Conservation (phyloP, 257 asterid genomes). For the Solanum clarkiae region DNA sequence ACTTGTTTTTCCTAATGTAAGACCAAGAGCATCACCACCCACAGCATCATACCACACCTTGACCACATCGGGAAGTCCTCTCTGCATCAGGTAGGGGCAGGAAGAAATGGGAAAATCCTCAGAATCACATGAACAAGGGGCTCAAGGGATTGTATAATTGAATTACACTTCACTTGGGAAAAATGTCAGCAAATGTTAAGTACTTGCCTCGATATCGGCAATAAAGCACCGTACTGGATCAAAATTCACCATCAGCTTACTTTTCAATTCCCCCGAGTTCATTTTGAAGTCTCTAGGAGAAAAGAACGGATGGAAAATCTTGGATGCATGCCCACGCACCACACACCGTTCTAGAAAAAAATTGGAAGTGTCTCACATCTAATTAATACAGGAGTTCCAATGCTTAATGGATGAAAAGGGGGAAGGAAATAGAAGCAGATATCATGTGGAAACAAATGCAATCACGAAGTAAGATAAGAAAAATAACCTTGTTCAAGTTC, state of each 20-base stretch:
- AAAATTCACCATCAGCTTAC: conserved; percentile 80
- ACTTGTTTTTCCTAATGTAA: conserved; percentile 45
- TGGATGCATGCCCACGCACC: conserved; percentile 55
- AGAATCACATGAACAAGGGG: neutral
- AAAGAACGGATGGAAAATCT: conserved; percentile 62
- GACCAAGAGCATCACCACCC: conserved; percentile 96
- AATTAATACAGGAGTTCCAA: neutral
- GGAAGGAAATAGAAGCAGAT: neutral
- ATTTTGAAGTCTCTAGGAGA: conserved; percentile 31
- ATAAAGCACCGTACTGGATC: conserved; percentile 66
- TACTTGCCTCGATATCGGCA: conserved; percentile 64
- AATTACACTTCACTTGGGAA: neutral
- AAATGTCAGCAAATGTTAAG: neutral
- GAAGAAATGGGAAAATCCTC: neutral
- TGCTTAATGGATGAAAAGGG: neutral
- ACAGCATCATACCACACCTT: conserved; percentile 85
- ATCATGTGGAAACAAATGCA: neutral
- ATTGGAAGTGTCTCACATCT: neutral
- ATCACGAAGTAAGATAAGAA: neutral
- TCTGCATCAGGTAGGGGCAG: conserved; percentile 32
- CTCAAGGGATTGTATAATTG: neutral
- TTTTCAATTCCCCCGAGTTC: conserved; percentile 37
- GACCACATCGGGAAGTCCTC: conserved; percentile 46
- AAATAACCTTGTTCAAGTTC: conserved; percentile 59
- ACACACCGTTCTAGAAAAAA: conserved; percentile 42